Base-by-base conservation (phyloP, 208 protist genomes). In the Leptomonas pyrrhocoris region DNA sequence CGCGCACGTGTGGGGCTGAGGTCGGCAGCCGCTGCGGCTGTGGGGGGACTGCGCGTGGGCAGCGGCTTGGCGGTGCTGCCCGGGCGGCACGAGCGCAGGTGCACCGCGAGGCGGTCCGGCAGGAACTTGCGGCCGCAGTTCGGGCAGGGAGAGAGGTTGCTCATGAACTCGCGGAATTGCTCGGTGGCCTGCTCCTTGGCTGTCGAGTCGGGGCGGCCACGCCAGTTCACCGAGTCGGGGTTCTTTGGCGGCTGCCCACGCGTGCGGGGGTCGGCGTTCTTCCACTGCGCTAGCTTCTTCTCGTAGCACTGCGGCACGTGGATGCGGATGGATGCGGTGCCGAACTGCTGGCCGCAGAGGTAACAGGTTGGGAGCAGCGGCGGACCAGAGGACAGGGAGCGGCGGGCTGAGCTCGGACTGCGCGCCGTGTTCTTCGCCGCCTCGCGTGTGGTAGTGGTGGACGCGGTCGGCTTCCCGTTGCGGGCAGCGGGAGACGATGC, bases 111-210 rank as follows among this genome's bases (percentile, higher is more conserved):
- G 23, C 94, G 86, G 42, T 97, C 93, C 13, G 95, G 77, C 46
- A 96, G 70, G 57, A 98, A 98, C 55, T 79, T 89, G 19, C 95
- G 61, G 23, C 77, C 81, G 72, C 95, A 98, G 79, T 98, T 92
- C 4, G 90, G 91, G 74, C 94, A 98, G 19, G 84, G 85, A 42
- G 90, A 88, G n/a, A 98, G 73, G 75, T 90, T 92, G 51, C 81
- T 89, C 28, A 95, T 87, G 59, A 95, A 98, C 61, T 95, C 83
- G 51, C 85, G 73, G 70, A 94, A 96, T 76, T 96, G 92, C 28
- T 83, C 83, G 19, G 95, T 86, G 42, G 92, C 89, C 67, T 96
- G 86, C 64, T 90, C 89, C 25, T 87, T 68, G 28, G 77, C 70
- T 9, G 53, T 54, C n/a, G 51, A 40, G 53, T 43, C 61, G n/a